A percentile compares a stretch with the other conserved stretches of the same genome.
phyloP scores from a whole-genome alignment of 2,329 filamentous ascomycete species.

The Didymella pinodella region DNA sequence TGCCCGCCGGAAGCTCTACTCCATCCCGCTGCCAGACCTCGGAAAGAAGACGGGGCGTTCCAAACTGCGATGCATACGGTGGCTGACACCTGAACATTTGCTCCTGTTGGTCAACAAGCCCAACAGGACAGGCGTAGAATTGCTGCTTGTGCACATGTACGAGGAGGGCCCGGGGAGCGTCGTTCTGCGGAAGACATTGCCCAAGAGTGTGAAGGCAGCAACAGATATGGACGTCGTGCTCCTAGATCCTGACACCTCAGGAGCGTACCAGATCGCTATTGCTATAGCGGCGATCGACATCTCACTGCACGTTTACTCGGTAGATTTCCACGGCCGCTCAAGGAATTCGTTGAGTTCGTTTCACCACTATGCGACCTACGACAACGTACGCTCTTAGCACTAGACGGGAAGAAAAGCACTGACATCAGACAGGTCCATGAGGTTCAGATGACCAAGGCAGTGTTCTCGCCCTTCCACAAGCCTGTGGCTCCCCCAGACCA shows the following conservation, averaged over 20 bases:
- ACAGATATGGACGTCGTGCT: slow-evolving; percentile 80
- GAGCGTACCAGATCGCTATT: slow-evolving; percentile 78
- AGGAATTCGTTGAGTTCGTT: slow-evolving; percentile 58
- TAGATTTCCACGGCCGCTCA: slow-evolving; percentile 70
- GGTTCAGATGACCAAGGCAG: slow-evolving; percentile 65
- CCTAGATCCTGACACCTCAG: slow-evolving; percentile 65
- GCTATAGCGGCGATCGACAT: slow-evolving; percentile 82
- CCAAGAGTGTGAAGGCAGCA: slow-evolving; percentile 74
- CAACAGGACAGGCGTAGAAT: slow-evolving; percentile 62
- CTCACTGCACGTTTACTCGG: slow-evolving; percentile 78
- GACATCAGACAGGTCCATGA: slow-evolving; percentile 49
- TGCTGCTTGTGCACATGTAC: slow-evolving; percentile 66
- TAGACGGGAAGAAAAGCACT: slow-evolving; percentile 2
- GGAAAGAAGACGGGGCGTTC: slow-evolving; percentile 53
- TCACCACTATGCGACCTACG: slow-evolving; percentile 60
- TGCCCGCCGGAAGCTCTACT: slow-evolving; percentile 41
- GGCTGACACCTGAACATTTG: slow-evolving; percentile 62
- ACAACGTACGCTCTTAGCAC: slow-evolving; percentile 55
- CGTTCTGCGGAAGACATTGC: slow-evolving; percentile 65
- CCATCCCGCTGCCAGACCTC: slow-evolving; percentile 41
- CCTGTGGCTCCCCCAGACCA: slow-evolving; percentile 37
- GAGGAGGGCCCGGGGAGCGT: slow-evolving; percentile 61
- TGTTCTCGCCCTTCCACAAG: slow-evolving; percentile 57
- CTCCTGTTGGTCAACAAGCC: slow-evolving; percentile 65
- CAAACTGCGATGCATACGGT: slow-evolving; percentile 65